Percentiles rank a stretch among this genome's conserved stretches.
Conservation (phyloP, 768 basidiomycete genomes). For the Calocybe indica region DNA sequence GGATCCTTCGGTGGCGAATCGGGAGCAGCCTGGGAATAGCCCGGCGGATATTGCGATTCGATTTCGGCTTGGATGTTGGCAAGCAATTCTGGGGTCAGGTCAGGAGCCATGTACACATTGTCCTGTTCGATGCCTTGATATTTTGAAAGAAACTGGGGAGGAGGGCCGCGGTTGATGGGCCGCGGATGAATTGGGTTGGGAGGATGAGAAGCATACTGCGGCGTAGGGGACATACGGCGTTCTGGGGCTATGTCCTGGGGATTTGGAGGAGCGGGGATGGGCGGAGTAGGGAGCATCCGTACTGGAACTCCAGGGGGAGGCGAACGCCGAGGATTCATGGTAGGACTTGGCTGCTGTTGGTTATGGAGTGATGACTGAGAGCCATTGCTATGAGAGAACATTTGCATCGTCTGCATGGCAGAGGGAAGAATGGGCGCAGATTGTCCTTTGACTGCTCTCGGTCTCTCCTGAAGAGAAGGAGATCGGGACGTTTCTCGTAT, state of each 20-base stretch:
- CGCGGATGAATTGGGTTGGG: slow-evolving; percentile 40
- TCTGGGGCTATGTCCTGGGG: slow-evolving; percentile 22
- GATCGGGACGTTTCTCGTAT: slow-evolving; percentile 46
- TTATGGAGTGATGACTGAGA: slow-evolving; percentile 34
- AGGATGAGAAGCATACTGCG: slow-evolving; percentile 12
- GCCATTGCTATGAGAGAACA: slow-evolving; percentile 19
- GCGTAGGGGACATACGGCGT: slow-evolving; percentile 27
- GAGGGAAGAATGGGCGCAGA: slow-evolving; percentile 60
- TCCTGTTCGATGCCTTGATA: slow-evolving; percentile 46
- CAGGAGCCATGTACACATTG: slow-evolving; percentile 62
- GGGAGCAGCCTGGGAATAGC: slow-evolving; percentile 21
- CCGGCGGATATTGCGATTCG: slow-evolving; percentile 22
- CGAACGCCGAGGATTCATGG: slow-evolving; percentile 33
- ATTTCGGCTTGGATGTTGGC: slow-evolving; percentile 52
- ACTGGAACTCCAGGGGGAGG: slow-evolving; percentile 30
- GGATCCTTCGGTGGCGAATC: slow-evolving; percentile 48
- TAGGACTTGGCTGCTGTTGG: slow-evolving; percentile 41
- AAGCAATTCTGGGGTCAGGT: slow-evolving; percentile 64
- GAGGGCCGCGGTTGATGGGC: slow-evolving; percentile 50
- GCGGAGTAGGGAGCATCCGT: slow-evolving; percentile 36
- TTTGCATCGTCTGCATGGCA: slow-evolving; percentile 46
- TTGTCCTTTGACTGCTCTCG: slow-evolving; percentile 52
- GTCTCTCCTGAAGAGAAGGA: slow-evolving; percentile 39
- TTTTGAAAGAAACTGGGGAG: slow-evolving; percentile 50
- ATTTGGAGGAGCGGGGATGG: slow-evolving; percentile 31